Evolutionary conservation across 108 stramenopile genomes (phyloP).

Genomic region (Nannochloropsis oceanica): DNA sequence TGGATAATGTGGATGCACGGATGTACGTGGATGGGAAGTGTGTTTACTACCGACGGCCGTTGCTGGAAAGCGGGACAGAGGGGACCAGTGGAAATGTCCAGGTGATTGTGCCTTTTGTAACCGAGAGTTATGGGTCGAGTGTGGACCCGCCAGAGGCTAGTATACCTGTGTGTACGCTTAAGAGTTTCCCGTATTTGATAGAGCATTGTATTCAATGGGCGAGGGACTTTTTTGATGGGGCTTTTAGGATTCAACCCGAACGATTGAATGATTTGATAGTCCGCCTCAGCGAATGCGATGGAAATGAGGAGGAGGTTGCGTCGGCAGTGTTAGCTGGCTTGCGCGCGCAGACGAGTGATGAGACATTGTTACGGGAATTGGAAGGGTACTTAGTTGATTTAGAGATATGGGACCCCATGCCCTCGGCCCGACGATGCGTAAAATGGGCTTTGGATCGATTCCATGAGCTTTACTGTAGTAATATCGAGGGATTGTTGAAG

Average conservation of each 20-base stretch:
- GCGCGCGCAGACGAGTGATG: background rate
- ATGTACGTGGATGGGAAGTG: conserved; percentile 42
- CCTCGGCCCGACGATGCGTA: conserved; percentile 20
- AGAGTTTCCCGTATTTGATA: conserved; percentile 42
- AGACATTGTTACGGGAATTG: background rate
- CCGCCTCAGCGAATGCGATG: conserved; percentile 5
- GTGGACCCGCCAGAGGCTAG: conserved; percentile 28
- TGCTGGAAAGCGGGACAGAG: conserved; percentile 47
- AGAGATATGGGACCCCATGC: background rate
- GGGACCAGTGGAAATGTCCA: conserved; percentile 42
- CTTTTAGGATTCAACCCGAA: conserved; percentile 2
- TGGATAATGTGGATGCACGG: conserved; percentile 48
- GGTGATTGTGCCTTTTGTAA: conserved; percentile 35
- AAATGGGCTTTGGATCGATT: conserved; percentile 30
- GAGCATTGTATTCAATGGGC: conserved; percentile 43
- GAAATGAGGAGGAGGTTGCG: background rate
- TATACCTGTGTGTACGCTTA: conserved; percentile 48
- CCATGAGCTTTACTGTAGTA: background rate
- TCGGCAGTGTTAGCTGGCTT: background rate
- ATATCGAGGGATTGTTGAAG: conserved; percentile 12
- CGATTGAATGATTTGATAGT: conserved; percentile 3
- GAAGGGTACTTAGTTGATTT: background rate
- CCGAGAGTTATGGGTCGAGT: conserved; percentile 34
- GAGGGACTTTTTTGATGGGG: conserved; percentile 35
- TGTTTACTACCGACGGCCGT: conserved; percentile 24